A percentile compares a stretch with the other conserved stretches of the same genome.
Evolutionary conservation across 202 grass and related monocot genomes (phyloP).

Genomic region (Brachypodium distachyon): DNA sequence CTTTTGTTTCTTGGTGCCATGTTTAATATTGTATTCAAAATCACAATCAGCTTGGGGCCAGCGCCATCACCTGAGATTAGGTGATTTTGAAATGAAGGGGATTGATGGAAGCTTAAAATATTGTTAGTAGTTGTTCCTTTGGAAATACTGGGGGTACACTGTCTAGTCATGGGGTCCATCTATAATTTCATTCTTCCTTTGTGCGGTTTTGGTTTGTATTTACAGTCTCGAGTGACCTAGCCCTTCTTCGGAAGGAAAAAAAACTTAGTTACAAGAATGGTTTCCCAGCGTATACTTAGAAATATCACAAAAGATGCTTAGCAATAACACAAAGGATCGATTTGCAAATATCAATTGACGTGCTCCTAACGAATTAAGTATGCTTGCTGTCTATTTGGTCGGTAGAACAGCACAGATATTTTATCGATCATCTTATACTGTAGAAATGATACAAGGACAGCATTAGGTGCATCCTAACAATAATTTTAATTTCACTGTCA

Average conservation of each 20-base stretch:
- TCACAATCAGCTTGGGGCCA: conserved; percentile 39
- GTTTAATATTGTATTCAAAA: conserved; percentile 27
- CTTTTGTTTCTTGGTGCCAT: conserved; percentile 26
- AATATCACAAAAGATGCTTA: too few relatives aligned
- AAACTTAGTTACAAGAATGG: too few relatives aligned
- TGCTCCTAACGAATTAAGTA: neutral
- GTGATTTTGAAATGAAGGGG: conserved; percentile 2
- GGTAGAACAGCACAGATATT: neutral
- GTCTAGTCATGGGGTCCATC: too few relatives aligned
- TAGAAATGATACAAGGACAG: neutral
- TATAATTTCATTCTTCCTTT: neutral
- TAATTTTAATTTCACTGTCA: neutral
- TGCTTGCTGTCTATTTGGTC: neutral
- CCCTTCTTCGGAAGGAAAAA: neutral
- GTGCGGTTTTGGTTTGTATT: neutral
- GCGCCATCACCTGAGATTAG: conserved; percentile 28
- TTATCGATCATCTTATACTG: neutral
- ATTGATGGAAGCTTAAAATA: neutral
- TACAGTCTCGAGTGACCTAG: neutral
- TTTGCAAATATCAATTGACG: neutral
- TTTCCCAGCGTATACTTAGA: too few relatives aligned
- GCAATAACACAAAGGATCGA: too few relatives aligned
- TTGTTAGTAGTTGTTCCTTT: neutral
- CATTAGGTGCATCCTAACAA: conserved; percentile 17
- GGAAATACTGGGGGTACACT: neutral